These are phyloP conservation scores for Coffea humblotiana DNA, from an alignment of 305 asterid species.

Conservation along the genomic window DNA sequence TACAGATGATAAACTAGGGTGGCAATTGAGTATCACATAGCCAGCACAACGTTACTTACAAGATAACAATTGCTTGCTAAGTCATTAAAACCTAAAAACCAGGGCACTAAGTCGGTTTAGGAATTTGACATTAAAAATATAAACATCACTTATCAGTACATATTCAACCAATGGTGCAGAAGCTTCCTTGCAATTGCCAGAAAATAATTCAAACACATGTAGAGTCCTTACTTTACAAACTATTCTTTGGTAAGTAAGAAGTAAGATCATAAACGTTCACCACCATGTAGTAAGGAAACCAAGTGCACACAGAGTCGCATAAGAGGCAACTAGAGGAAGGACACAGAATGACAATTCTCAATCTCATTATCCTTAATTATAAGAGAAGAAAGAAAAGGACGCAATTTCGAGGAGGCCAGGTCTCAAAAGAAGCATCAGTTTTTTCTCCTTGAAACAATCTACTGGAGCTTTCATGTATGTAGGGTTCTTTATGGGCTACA, in stretches of 20 bases:
- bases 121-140: not conserved
- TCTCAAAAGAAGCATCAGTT: not conserved
- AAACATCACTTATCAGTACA: not conserved
- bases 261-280: not conserved
- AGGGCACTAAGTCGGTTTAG: not conserved
- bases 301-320: not conserved
- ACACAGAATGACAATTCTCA: not conserved
- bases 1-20: no score
- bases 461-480: conserved; percentile 21
- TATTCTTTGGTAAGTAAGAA: not conserved
- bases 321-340: not conserved
- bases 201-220: not conserved
- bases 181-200: no score
- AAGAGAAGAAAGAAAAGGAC: not conserved
- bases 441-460: not conserved
- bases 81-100: not conserved
- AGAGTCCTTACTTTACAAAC: not conserved
- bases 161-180: not conserved
- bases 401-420: not conserved
- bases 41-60: not conserved
- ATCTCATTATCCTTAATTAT: not conserved
- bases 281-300: not conserved
- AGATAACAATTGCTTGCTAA: not conserved
- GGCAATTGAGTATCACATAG: no score
- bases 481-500: conserved; percentile 63